Evolutionary conservation across 2,329 filamentous ascomycete genomes (phyloP).

Genomic region (Clarireedia paspali): DNA sequence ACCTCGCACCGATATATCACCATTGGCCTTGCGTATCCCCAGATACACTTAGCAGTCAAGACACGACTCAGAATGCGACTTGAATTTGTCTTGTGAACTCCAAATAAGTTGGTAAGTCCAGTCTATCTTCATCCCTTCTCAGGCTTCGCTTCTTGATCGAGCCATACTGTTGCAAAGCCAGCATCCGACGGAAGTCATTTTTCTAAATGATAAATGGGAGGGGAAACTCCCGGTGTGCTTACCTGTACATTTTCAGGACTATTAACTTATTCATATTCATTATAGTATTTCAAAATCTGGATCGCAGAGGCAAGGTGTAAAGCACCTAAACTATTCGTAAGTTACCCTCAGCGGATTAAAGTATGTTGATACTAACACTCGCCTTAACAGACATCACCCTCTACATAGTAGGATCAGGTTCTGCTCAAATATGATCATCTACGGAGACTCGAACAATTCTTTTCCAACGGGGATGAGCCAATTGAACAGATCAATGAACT

Average conservation of each 20-base stretch:
- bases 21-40: constrained; percentile 12
- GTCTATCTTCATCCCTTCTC: constrained; percentile 13
- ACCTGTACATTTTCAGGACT: constrained; percentile 9
- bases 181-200: constrained; percentile 1
- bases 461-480: neutral
- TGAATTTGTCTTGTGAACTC: constrained; percentile 15
- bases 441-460: neutral
- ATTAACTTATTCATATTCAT: constrained; percentile 4
- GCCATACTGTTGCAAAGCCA: constrained; percentile 10
- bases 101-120: constrained; percentile 18
- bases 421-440: neutral
- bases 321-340: neutral
- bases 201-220: constrained; percentile 18
- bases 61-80: constrained; percentile 20
- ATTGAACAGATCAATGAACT: neutral
- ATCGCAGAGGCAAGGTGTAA: neutral
- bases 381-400: neutral
- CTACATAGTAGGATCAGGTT: neutral
- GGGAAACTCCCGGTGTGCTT: constrained; percentile 12
- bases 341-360: neutral
- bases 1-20: constrained; percentile 16
- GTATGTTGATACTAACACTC: neutral
- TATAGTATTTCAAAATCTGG: neutral
- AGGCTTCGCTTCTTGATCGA: neutral
- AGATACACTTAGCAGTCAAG: neutral